Base-by-base conservation (phyloP, 2,329 filamentous ascomycete genomes). In the Colletotrichum musicola region DNA sequence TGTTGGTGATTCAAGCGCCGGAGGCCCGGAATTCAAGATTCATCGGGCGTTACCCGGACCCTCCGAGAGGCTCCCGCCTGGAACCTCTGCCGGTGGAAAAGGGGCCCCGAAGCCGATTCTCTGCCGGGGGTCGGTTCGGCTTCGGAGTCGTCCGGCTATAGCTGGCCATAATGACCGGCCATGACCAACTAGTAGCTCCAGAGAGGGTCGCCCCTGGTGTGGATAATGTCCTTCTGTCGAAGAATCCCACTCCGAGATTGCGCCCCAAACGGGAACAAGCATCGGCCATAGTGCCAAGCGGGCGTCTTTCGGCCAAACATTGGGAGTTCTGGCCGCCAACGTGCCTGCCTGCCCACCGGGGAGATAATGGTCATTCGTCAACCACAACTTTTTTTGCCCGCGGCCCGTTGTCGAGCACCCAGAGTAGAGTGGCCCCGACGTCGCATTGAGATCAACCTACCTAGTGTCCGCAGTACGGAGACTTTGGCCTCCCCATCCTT, bases 181-280 rank as follows among this genome's bases (percentile, higher is more conserved):
- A 7, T 30, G 27, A 30, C 27, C 27, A 30, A 30, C n/a, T 20
- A 49, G 16, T 25, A n/a, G n/a, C 25, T 40, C 40, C 16, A 51
- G 62, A 51, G 54, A 35, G 13, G n/a, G 22, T 56, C 35, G 16
- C 10, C 16, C 10, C 40, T 6, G 16, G 12, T 12, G 65, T 68
- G 65, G 65, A 42, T 65, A 44, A 50, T 20, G 35, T 56, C 50
- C 50, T 51, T 56, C 42, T 30, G 44, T 44, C 35, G 38, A 47
- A 6, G 20, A 44, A 58, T n/a, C 18, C 62, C 65, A 65, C 44
- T 6, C 65, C 55, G 62, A 68, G 55, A 68, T 68, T 68, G 55
- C 55, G 44, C 49, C 55, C 49, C 30, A 56, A 68, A 64, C 27
- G 53, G 60, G 38, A 13, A 27, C 38, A 53, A 58, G 60, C 60